A percentile compares a stretch with the other conserved stretches of the same genome.
Conservation (phyloP, 805 yeast genomes). For the Tetrapisispora iriomotensis region DNA sequence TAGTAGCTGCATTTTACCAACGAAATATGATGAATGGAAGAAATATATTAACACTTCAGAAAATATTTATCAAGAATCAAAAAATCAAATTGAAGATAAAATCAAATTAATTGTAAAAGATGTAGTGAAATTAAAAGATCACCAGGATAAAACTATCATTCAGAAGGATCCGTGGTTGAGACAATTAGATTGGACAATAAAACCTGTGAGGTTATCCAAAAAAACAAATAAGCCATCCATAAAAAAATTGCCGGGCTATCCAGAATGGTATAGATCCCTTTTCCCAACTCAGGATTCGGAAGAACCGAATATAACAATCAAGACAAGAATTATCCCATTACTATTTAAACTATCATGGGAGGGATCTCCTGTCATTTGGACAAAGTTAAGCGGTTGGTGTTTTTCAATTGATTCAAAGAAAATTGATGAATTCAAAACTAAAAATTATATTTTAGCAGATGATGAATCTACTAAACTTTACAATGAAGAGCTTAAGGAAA, state of each 20-base stretch:
- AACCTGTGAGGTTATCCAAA: constrained; percentile 52
- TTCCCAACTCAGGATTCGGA: constrained; percentile 30
- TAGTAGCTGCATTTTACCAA: constrained; percentile 69
- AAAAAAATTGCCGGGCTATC: constrained; percentile 81
- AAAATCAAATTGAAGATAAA: constrained; percentile 45
- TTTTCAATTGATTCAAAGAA: constrained; percentile 43
- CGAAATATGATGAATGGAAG: constrained; percentile 58
- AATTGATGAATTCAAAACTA: constrained; percentile 24
- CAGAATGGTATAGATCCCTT: constrained; percentile 80
- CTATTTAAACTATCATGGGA: constrained; percentile 78
- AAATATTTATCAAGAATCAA: constrained; percentile 47
- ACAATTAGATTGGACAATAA: constrained; percentile 81
- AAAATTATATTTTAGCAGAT: constrained; percentile 30
- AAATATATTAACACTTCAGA: constrained; percentile 65
- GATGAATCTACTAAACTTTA: constrained; percentile 11
- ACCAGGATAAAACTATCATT: constrained; percentile 23
- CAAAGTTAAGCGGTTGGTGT: constrained; percentile 78
- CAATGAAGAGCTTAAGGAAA: constrained; percentile 9
- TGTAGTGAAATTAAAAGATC: constrained; percentile 39
- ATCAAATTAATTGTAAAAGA: constrained; percentile 52
- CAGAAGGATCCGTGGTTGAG: constrained; percentile 76
- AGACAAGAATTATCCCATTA: constrained; percentile 68
- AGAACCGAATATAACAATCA: constrained; percentile 52
- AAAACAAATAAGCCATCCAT: constrained; percentile 49
- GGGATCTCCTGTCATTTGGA: constrained; percentile 73